Conservation (phyloP, 768 basidiomycete genomes). For the Dacryopinax spathularia region DNA sequence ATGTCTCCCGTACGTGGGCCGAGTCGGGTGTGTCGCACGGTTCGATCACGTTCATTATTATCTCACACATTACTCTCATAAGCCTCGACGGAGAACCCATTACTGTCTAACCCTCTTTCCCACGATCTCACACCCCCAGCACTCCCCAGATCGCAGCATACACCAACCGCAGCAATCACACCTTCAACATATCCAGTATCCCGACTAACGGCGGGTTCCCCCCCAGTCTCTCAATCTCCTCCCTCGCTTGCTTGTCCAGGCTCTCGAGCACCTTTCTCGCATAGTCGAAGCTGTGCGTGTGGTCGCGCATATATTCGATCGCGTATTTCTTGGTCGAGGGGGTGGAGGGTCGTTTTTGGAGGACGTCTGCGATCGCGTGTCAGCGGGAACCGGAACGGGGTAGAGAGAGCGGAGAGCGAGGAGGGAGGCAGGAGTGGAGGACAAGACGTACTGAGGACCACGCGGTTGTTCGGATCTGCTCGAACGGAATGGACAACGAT, state of each 20-base stretch:
- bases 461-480: slow-evolving; percentile 57
- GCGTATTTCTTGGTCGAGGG: slow-evolving; percentile 67
- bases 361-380: slow-evolving; percentile 46
- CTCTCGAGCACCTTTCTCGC: slow-evolving; percentile 53
- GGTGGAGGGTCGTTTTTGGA: slow-evolving; percentile 74
- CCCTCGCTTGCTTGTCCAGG: slow-evolving; percentile 51
- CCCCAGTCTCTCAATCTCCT: slow-evolving; percentile 58
- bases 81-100: no score
- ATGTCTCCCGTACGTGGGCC: no score
- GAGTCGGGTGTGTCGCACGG: no score
- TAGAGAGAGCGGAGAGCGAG: not conserved
- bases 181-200: slow-evolving; percentile 16
- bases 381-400: not conserved
- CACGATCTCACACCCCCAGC: no score
- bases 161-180: not conserved
- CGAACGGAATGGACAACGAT: slow-evolving; percentile 84
- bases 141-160: not conserved
- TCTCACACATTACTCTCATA: no score
- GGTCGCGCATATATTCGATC: slow-evolving; percentile 59
- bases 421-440: not conserved
- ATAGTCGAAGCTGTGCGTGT: slow-evolving; percentile 78
- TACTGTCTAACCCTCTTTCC: no score
- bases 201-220: slow-evolving; percentile 48
- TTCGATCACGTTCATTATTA: no score
- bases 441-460: slow-evolving; percentile 58